A percentile compares a stretch with the other conserved stretches of the same genome.
These are phyloP conservation scores for Paramecium tetraurelia DNA, from an alignment of 73 alveolate species.

Conservation along the genomic window DNA sequence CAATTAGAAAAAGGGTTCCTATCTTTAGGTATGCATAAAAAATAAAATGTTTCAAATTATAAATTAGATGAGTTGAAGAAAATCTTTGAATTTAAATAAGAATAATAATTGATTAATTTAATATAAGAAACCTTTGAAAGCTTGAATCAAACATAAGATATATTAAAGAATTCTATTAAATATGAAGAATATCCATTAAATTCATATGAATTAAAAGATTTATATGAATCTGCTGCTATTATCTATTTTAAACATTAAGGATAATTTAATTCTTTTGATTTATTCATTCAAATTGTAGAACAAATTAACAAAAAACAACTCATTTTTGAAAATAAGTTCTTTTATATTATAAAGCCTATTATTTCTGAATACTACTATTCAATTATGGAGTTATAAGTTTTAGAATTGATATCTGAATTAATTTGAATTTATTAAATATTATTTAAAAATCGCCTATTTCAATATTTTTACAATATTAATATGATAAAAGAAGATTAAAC, in stretches of 20 bases:
- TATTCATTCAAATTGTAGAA: neutral
- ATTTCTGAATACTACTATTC: neutral
- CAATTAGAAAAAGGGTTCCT: neutral
- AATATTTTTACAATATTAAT: too few species aligned
- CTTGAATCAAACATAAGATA: neutral
- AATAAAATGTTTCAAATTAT: neutral
- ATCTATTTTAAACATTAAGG: neutral
- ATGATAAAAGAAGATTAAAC: too few species aligned
- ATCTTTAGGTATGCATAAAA: neutral
- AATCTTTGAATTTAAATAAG: neutral
- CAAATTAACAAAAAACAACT: neutral
- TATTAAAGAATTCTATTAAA: neutral
- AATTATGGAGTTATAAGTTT: neutral
- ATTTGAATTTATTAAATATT: neutral
- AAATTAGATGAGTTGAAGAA: neutral
- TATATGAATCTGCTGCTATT: neutral
- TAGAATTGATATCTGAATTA: neutral
- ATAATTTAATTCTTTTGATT: neutral
- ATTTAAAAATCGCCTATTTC: too few species aligned
- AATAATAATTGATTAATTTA: neutral
- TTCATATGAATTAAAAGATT: neutral
- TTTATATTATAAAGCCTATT: neutral
- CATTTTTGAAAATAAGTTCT: neutral
- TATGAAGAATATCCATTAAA: neutral
- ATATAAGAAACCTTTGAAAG: neutral